A percentile compares a stretch with the other conserved stretches of the same genome.
Conservation (phyloP, 306 rosid genomes). For the Lathyrus sativus region DNA sequence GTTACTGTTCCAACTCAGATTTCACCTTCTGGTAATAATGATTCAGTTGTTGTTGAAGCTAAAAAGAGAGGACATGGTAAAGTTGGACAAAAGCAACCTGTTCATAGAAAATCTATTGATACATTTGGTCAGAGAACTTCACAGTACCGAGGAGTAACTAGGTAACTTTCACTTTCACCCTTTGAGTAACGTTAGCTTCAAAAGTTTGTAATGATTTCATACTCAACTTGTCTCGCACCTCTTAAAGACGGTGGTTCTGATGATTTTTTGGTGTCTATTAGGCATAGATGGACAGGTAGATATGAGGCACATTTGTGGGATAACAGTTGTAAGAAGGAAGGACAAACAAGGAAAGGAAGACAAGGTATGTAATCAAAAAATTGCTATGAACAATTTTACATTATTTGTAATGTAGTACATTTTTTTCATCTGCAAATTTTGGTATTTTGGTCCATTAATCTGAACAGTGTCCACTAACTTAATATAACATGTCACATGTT, state of each 20-base stretch:
- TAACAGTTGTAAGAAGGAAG: conserved; percentile 93
- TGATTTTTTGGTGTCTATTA: conserved; percentile 4
- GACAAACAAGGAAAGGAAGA: conserved; percentile 94
- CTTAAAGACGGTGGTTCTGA: too few species aligned
- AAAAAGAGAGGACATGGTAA: conserved; percentile 74
- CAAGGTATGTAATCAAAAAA: conserved; percentile 60
- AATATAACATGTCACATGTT: conserved; percentile 43
- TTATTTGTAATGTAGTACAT: not conserved
- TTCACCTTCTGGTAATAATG: conserved; percentile 48
- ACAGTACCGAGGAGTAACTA: conserved; percentile 91
- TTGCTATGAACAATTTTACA: not conserved
- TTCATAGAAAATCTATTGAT: conserved; percentile 86
- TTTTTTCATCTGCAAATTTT: conserved; percentile 19
- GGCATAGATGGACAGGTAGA: conserved; percentile 97
- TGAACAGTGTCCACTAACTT: conserved; percentile 53
- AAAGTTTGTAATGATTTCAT: too few species aligned
- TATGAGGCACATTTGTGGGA: conserved; percentile 98
- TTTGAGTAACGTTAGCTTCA: not conserved
- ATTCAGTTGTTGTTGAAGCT: conserved; percentile 39
- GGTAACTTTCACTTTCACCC: conserved; percentile 48
- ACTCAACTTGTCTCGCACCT: too few species aligned
- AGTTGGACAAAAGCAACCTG: conserved; percentile 65
- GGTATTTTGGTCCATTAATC: conserved; percentile 43
- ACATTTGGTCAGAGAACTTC: conserved; percentile 97
- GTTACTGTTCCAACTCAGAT: conserved; percentile 68